Evolutionary conservation across 345 rosid genomes (phyloP).

Genomic region (Punica granatum): DNA sequence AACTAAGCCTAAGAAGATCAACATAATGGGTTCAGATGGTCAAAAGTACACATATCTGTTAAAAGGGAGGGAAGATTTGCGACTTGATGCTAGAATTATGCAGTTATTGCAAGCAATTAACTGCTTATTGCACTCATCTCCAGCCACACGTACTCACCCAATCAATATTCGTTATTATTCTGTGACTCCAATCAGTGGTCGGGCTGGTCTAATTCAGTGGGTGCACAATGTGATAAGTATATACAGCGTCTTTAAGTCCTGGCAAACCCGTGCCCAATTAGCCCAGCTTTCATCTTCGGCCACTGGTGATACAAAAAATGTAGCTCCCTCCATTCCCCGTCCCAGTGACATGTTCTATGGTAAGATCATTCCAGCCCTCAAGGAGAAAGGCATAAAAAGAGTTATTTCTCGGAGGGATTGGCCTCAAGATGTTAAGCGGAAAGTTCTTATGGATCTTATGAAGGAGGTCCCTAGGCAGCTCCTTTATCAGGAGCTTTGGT

Average conservation of each 20-base stretch:
- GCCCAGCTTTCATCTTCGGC: constrained; percentile 48
- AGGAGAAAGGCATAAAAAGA: constrained; percentile 89
- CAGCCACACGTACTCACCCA: constrained; percentile 36
- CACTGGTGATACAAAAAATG: constrained; percentile 42
- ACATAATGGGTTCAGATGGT: constrained; percentile 86
- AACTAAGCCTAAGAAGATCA: constrained; percentile 90
- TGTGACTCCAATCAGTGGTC: constrained; percentile 89
- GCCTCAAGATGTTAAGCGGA: constrained; percentile 95
- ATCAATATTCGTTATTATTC: constrained; percentile 73
- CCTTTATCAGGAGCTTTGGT: constrained; percentile 89
- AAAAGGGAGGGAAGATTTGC: constrained; percentile 95
- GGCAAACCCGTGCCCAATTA: constrained; percentile 78
- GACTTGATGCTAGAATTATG: constrained; percentile 97
- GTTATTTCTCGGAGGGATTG: constrained; percentile 94
- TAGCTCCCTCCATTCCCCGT: constrained; percentile 73
- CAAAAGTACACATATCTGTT: constrained; percentile 68
- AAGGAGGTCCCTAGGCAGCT: constrained; percentile 86
- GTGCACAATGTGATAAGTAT: constrained; percentile 82
- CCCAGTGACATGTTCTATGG: constrained; percentile 98
- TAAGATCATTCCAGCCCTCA: constrained; percentile 93
- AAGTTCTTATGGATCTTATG: constrained; percentile 87
- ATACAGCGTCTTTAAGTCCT: constrained; percentile 76
- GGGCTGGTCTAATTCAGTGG: constrained; percentile 95
- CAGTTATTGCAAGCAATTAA: constrained; percentile 86
- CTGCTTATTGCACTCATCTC: constrained; percentile 55